Base-by-base conservation (phyloP, 2,329 filamentous ascomycete species). In the Camptophora hylomeconis region DNA sequence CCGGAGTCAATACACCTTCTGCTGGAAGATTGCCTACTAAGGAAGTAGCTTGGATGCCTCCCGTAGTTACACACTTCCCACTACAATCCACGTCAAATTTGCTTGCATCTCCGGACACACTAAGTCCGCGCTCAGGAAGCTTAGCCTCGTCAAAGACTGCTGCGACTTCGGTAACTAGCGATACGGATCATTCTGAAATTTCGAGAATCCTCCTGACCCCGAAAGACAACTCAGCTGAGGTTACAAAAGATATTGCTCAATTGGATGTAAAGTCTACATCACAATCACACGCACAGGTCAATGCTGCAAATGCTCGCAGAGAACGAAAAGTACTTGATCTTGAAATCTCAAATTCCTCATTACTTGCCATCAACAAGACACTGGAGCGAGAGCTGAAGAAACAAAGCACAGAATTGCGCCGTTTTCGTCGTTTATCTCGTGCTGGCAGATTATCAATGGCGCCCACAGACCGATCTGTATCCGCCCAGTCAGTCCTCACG, bases 281-380 rank as follows among this genome's bases (percentile, higher is more conserved):
- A n/a, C n/a, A n/a, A n/a, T n/a, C n/a, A n/a, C n/a, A n/a, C n/a
- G n/a, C n/a, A n/a, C n/a, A n/a, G n/a, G 84, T 92, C 36, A 64
- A 83, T 5, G 83, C 89, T 7, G 71, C 79, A n/a, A 89, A 83
- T 49, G 89, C 89, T 9, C 72, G 89, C 17, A 72, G 83, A 19
- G 89, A 95, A 54, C 73, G 89, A 37, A 98, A 95, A 58, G 86
- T 98, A 1, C 71, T 95, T 42, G 89, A 98, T 51, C 63, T 98
- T 5, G 83, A 98, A 51, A 98, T 98, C 39, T 93, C 80, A 31
- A 98, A 98, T 48, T 89, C 83, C 1, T 94, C 86, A 2, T 67
- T 98, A 3, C 71, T 93, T 32, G 89, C 89, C 21, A 95, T 98
- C 57, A 98, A 98, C 50, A 70, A 86, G 30, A 89, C 84, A 0